These are phyloP conservation scores for Ophiostoma ips DNA, from an alignment of 2,329 filamentous ascomycete species.

Conservation along the genomic window DNA sequence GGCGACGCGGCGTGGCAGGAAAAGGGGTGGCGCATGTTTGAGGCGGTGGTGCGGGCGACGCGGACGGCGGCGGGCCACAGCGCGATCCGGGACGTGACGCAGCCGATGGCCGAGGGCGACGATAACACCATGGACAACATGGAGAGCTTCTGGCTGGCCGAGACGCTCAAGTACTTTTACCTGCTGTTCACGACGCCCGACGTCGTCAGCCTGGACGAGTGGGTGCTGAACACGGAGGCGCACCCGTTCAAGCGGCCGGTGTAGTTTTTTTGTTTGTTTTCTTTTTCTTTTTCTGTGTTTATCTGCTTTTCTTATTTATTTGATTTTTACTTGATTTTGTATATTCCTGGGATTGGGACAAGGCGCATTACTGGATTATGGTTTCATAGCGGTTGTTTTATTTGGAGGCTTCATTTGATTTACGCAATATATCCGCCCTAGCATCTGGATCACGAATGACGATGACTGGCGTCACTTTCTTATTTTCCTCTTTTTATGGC, in stretches of 20 bases:
- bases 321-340: neutral
- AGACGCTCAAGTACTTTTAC: constrained; percentile 90
- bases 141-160: constrained; percentile 84
- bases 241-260: constrained; percentile 39
- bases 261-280: neutral
- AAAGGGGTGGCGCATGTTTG: constrained; percentile 77
- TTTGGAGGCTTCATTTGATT: too few relatives aligned
- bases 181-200: constrained; percentile 58
- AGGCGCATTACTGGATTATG: too few relatives aligned
- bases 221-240: constrained; percentile 52
- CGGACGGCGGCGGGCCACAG: constrained; percentile 53
- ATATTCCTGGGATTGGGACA: too few relatives aligned
- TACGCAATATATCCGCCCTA: too few relatives aligned
- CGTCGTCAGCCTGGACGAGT: constrained; percentile 53
- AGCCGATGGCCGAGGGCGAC: constrained; percentile 15
- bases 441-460: too few relatives aligned
- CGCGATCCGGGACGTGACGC: constrained; percentile 51
- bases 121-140: constrained; percentile 40
- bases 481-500: too few relatives aligned
- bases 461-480: too few relatives aligned
- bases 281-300: neutral
- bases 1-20: constrained; percentile 64
- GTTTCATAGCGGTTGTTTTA: too few relatives aligned
- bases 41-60: constrained; percentile 53
- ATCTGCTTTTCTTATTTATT: neutral